Base-by-base conservation (phyloP, 495 filamentous ascomycete genomes). In the Aspergillus olivimuriae region DNA sequence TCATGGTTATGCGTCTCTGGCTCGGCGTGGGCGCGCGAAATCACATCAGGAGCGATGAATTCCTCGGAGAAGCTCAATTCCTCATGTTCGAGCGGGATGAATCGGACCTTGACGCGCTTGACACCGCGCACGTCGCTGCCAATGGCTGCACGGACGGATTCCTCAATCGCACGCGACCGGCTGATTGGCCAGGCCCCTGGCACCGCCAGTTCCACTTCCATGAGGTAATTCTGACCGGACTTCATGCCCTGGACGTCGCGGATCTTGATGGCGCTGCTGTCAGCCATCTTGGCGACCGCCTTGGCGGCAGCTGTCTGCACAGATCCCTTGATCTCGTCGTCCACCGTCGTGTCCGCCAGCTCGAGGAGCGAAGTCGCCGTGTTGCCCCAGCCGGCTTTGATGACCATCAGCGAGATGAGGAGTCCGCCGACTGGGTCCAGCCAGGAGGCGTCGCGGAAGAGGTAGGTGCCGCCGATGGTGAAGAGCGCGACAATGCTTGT, bases 401-500 rank as follows among this genome's bases (percentile, higher is more conserved):
- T 82, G 17, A 98, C 91, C 80, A 98, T 84, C 31, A 87, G 57
- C 20, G 89, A 94, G 42, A 98, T 95, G 18, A 95, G 60, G 15
- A 97, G 74, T 10, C 92, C 89, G 34, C 92, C 92, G 39, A 95
- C 82, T n/a, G 92, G 89, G 65, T 98, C 94, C 33, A 97, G 75
- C 89, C 89, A 96, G 34, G 81, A 74, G 31, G 88, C 87, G 51
- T 91, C 81, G 19, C 78, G 68, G 28, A 95, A 76, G 37, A 95
- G 63, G 61, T 95, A 90, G n/a, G 87, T 86, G 22, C 88, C 91
- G 20, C 84, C 78, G 55, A 98, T 95, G 14, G 85, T 89, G 37
- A 82, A 63, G 11, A 98, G 73, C 9, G 92, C 92, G 39, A 96
- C 92, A 50, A 98, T 84, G 37, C 89, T 87, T 0, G 92, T 97